Evolutionary conservation across 192 early-diverging fungal genomes (phyloP), one percentile per base, ranked within the genome.

Genomic region (Dispira parvispora): DNA sequence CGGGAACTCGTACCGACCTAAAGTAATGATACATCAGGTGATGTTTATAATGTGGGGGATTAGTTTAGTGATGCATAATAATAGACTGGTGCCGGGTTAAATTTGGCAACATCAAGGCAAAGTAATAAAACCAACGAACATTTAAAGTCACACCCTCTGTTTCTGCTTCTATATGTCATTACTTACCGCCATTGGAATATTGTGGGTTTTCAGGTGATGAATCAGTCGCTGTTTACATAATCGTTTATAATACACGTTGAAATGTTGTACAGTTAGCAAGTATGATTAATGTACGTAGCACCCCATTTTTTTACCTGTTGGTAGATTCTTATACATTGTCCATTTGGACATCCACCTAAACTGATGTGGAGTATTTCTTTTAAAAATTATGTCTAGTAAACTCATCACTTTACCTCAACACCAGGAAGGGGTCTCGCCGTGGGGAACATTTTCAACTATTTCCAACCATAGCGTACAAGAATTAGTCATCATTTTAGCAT

Each of bases 1-100:
- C 78, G 75, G 8, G 91, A 94, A 57, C 87, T 87, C 1, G 95
- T 96, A 0, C 90, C 88, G 0, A 85, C 82, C 78, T 79, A 63
- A 12, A 46, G 13, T 9, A 52, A 23, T 0, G 16, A 28, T 1
- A 13, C 49, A 63, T 50, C 45, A 28, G 53, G 62, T 38, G 6
- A 38, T 38, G 32, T 38, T 38, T 38, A 38, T 20, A 9, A 50
- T 9, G 47, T 23, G 32, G 6, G 32, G 6, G 47, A 9, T 16
- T 20, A 23, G 47, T 1, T 50, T 20, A 50, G 47, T 50, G 47
- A 16, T 9, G 8, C 16, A 50, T 50, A 23, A 23, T 3, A 50
- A 50, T 16, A 9, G 47, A 50, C 4, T 50, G 18, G 9, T 16
- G 47, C 4, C 9, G 47, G 47, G 1, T 4, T 1, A 23, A 38